Evolutionary conservation across 208 protist species (phyloP), one percentile per base, ranked within the genome.

Genomic region (Crithidia expoeki): DNA sequence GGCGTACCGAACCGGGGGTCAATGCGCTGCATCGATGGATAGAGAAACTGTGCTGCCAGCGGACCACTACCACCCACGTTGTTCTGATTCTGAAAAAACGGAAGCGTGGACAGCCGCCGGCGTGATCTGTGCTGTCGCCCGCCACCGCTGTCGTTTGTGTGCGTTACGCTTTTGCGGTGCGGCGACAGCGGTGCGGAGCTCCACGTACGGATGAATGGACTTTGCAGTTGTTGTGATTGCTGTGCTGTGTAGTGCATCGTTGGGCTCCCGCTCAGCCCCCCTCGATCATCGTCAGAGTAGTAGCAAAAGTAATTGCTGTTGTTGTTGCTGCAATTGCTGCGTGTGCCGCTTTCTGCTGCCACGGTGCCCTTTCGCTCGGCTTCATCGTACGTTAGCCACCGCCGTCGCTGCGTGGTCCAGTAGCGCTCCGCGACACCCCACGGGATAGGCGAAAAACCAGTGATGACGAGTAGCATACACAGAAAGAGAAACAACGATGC

Each of bases 401-500:
- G 65, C 17, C 47, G 68, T 28, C 68, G 68, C 52, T 60, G 56
- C 16, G 55, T 17, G 16, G 51, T 60, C 83, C 83, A 86, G 52
- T 76, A 62, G 16, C 65, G 56, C 50, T 83, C 75, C 2, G 83
- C 74, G 27, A 84, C 32, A 11, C 79, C 69, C 71, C 67, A 87
- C 53, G 61, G 61, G 33, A 83, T 27, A 7, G 86, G 80, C 4
- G 80, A 65, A 17, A 80, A 70, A 2, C 68, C 53, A 10, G 75
- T 84, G 51, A 83, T 64, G 28, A 92, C 16, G 1, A 86, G 72
- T 38, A 86, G 12, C 5, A 92, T 36, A 55, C 61, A 76, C 16
- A 92, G 34, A 64, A 82, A 79, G 7, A 88, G 33, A 40, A 88
- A 74, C 19, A 92, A 47, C 2, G 79, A 36, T 14, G 61, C 36